These are phyloP conservation scores for Lagerstroemia speciosa DNA, from an alignment of 345 rosid genomes.

Conservation along the genomic window DNA sequence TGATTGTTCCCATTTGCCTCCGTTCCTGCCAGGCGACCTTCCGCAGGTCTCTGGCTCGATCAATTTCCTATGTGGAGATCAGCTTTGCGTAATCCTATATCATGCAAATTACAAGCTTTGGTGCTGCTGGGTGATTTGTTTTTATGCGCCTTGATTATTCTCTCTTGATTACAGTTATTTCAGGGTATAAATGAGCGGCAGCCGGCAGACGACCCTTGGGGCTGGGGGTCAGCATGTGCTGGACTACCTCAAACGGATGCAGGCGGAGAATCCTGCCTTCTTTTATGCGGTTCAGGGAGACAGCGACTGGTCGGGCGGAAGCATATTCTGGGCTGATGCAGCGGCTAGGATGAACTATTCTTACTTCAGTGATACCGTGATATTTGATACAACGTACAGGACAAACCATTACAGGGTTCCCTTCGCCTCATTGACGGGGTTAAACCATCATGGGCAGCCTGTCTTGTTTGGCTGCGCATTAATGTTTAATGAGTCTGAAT, in stretches of 20 bases:
- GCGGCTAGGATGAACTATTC: conserved; percentile 41
- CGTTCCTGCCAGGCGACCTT: too few species aligned
- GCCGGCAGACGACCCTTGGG: conserved; percentile 29
- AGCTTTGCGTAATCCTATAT: neutral
- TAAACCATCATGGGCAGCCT: conserved; percentile 73
- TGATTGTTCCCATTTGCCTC: neutral
- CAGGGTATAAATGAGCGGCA: conserved; percentile 5
- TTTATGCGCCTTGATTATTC: neutral
- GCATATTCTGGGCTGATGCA: conserved; percentile 67
- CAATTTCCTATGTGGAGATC: neutral
- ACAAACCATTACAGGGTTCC: conserved; percentile 38
- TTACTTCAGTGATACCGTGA: conserved; percentile 53
- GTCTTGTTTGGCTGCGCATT: conserved; percentile 66
- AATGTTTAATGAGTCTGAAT: conserved; percentile 48
- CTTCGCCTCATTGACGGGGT: conserved; percentile 59
- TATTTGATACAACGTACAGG: conserved; percentile 44
- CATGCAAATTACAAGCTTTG: neutral
- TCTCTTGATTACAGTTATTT: neutral
- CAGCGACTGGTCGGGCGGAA: conserved; percentile 29
- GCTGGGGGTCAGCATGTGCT: conserved; percentile 50
- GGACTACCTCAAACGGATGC: conserved; percentile 55
- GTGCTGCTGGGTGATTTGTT: neutral
- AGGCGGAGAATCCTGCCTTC: conserved; percentile 54
- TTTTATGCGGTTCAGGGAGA: conserved; percentile 47
- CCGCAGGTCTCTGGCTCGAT: neutral